Conservation (phyloP, 441 rosid genomes). For the Raphanus hybrid region DNA sequence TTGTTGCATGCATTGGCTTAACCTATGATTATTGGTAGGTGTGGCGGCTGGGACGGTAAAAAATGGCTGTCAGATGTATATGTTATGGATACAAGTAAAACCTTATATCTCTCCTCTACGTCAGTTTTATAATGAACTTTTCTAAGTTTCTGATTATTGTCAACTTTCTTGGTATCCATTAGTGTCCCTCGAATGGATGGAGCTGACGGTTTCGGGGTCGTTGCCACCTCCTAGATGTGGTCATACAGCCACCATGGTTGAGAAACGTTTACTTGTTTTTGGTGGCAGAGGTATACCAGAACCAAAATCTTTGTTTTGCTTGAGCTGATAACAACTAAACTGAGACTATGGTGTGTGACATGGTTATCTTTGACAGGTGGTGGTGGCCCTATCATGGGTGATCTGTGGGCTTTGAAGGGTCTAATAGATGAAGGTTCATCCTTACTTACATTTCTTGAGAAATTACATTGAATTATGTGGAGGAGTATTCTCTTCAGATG, state of each 20-base stretch:
- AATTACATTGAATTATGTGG: conserved; percentile 7
- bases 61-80: conserved; percentile 98
- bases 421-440: conserved; percentile 86
- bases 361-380: conserved; percentile 69
- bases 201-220: conserved; percentile 81
- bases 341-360: conserved; percentile 12
- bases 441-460: not conserved
- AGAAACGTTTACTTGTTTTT: conserved; percentile 91
- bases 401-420: conserved; percentile 99
- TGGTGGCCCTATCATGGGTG: conserved; percentile 99
- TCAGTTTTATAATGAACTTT: conserved; percentile 1
- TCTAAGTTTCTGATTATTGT: conserved; percentile 17
- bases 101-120: conserved; percentile 21
- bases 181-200: conserved; percentile 99
- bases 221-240: conserved; percentile 98
- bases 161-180: conserved; percentile 40
- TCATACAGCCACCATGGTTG: conserved; percentile 96
- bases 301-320: not conserved
- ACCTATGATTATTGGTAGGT: conserved; percentile 57
- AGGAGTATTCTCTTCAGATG: conserved; percentile 9
- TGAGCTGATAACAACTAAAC: conserved; percentile 16
- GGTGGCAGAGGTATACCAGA: conserved; percentile 89
- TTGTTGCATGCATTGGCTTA: conserved; percentile 31
- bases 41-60: conserved; percentile 99
- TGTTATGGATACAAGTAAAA: conserved; percentile 87